Evolutionary conservation across 352 stramenopile genomes (phyloP), one percentile per base, ranked within the genome.

Genomic region (Aphanomyces stellatus): DNA sequence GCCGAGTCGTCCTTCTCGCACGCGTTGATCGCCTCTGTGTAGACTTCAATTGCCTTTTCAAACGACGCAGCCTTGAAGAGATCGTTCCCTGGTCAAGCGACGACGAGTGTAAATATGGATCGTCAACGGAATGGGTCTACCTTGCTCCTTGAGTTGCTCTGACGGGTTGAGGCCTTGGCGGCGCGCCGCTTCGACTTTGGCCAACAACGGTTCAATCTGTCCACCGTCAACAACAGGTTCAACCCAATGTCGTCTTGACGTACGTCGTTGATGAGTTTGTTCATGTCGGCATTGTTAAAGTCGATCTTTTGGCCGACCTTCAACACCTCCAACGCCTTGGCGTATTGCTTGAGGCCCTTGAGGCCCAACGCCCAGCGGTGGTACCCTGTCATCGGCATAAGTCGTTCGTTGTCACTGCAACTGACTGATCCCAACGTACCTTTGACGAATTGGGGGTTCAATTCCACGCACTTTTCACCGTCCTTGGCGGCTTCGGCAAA

Each of bases 391-490:
- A 17, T 17, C 43, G 24, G 7, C 34, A 56, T 43, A 8, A 57
- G 13, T 24, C 42, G 2, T 40, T 63, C 24, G 17, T 61, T 25
- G n/a, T 25, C 53, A 37, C 30, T 11, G 11, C 13, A 41, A 25
- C 7, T 27, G 34, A 2, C 11, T 25, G 28, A n/a, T n/a, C n/a
- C n/a, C n/a, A n/a, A n/a, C 60, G 22, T 62, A 65, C 75, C 94
- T 74, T 98, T 98, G 69, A 98, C 89, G 67, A 98, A 98, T 62
- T 87, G 79, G 13, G 89, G 87, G 71, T 98, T 96, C 6, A 97
- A 63, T 56, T 88, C 76, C 56, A 98, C 93, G 72, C 95, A 98
- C 53, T 88, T 76, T 34, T 85, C 83, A 30, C 80, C 88, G 57
- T 97, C 93, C 5, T 87, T 76, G 10, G 81, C 90, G 55, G 95